These are phyloP conservation scores for Anisodus acutangulus DNA, from an alignment of 257 asterid species.

Conservation along the genomic window DNA sequence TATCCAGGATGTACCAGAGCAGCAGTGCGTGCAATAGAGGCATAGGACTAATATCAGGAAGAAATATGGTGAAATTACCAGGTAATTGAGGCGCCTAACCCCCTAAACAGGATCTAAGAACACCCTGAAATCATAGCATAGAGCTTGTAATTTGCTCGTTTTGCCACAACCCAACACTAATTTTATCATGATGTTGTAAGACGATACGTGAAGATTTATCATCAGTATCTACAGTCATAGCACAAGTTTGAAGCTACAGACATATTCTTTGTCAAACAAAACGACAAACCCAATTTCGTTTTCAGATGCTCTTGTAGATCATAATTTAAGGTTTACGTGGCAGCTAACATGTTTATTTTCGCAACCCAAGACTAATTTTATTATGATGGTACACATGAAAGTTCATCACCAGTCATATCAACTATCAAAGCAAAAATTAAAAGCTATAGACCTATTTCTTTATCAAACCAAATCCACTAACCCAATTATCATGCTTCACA, in stretches of 20 bases:
- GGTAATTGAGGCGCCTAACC: not conserved
- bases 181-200: not conserved
- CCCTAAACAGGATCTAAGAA: not conserved
- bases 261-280: not conserved
- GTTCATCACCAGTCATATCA: not conserved
- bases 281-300: not conserved
- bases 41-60: not conserved
- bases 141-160: not conserved
- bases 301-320: slow-evolving; percentile 10
- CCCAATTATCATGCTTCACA: slow-evolving; percentile 9
- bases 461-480: not conserved
- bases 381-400: not conserved
- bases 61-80: not conserved
- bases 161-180: not conserved
- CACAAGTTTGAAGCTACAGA: slow-evolving; percentile 15
- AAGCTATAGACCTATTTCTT: not conserved
- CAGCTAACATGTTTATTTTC: not conserved
- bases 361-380: not conserved
- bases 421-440: not conserved
- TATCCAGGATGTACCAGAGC: too few species aligned
- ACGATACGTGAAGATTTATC: not conserved
- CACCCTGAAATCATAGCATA: not conserved
- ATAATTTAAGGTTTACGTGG: not conserved
- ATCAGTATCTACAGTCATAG: not conserved
- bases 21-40: not conserved